Evolutionary conservation across 23 red algal species (phyloP).

Genomic region (Gracilariopsis chorda): DNA sequence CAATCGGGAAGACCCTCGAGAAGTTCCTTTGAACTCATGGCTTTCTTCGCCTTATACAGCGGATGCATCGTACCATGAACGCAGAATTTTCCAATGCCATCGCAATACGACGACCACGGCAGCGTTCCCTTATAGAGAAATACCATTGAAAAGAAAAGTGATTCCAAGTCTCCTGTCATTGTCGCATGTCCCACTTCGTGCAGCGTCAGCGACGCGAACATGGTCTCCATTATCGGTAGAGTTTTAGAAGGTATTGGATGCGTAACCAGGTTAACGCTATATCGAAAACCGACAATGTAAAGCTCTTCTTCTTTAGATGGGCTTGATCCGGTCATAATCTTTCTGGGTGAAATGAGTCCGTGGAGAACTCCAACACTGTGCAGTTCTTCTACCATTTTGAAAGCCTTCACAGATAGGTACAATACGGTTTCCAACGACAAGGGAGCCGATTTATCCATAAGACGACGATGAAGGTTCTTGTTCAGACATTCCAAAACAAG

Average conservation of each 20-base stretch:
- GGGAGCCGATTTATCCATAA: neutral
- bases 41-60: neutral
- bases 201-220: neutral
- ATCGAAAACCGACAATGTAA: neutral
- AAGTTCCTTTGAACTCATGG: neutral
- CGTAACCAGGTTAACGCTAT: neutral
- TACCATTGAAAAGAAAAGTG: neutral
- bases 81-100: neutral
- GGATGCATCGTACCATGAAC: neutral
- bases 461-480: neutral
- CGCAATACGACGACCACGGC: neutral
- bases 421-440: neutral
- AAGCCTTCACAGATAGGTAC: neutral
- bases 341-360: neutral
- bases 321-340: neutral
- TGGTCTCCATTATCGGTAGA: neutral
- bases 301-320: neutral
- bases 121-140: neutral
- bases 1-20: neutral
- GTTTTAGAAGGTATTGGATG: neutral
- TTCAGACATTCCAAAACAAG: neutral
- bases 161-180: neutral
- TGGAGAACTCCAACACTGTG: neutral
- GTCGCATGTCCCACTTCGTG: neutral
- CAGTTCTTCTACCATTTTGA: neutral